Percentiles rank a stretch among this genome's conserved stretches.
Evolutionary conservation across 257 asterid genomes (phyloP).

Genomic region (Cynanchum wilfordii): DNA sequence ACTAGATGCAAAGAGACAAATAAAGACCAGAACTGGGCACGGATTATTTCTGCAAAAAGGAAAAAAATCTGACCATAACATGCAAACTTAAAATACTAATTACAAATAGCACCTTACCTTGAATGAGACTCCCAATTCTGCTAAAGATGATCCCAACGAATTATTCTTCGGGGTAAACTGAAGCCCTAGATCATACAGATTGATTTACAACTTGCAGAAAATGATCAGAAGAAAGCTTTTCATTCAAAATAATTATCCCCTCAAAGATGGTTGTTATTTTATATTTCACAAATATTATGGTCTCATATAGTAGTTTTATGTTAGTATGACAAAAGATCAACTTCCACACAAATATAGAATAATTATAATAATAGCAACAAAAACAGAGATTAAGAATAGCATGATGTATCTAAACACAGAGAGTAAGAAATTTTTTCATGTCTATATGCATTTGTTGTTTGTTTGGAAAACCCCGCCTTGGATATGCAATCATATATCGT

Average conservation of each 20-base stretch:
- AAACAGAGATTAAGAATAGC: neutral
- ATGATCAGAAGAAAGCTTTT: neutral
- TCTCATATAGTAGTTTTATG: neutral
- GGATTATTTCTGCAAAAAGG: neutral
- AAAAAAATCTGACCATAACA: neutral
- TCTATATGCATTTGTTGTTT: neutral
- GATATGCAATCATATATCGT: neutral
- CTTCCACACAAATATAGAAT: neutral
- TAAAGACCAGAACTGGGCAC: neutral
- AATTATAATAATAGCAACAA: neutral
- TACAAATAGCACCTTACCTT: constrained; percentile 36
- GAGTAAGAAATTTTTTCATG: neutral
- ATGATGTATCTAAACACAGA: neutral
- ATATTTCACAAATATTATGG: neutral
- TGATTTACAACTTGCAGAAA: neutral
- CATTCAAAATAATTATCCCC: neutral
- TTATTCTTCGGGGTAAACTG: constrained; percentile 34
- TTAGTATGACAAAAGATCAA: neutral
- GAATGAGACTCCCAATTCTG: constrained; percentile 64
- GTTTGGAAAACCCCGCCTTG: neutral
- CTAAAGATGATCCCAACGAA: constrained; percentile 49
- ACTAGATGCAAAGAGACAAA: neutral
- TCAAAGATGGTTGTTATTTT: neutral
- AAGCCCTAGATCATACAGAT: constrained; percentile 47
- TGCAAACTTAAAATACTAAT: neutral